Conservation (phyloP, 192 early-diverging fungal genomes). For the Piromyces finnis region DNA sequence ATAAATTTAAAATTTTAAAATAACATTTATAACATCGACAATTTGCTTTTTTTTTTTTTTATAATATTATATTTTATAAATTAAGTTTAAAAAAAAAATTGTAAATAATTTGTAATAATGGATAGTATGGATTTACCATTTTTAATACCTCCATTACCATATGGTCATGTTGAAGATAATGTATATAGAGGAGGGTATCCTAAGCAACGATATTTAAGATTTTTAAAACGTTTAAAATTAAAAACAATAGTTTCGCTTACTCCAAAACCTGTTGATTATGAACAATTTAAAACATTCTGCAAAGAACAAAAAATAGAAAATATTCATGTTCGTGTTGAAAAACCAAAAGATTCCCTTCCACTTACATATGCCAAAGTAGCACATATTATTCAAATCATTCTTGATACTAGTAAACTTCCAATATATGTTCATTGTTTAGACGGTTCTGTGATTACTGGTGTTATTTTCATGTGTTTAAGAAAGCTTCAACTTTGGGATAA, state of each 20-base stretch:
- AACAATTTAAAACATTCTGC: constrained; percentile 20
- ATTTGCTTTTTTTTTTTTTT: too few relatives aligned
- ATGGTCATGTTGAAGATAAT: constrained; percentile 63
- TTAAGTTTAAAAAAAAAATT: too few relatives aligned
- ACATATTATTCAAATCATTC: constrained; percentile 38
- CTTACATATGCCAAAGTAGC: constrained; percentile 55
- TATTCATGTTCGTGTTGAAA: constrained; percentile 53
- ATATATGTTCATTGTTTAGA: constrained; percentile 83
- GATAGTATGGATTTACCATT: constrained; percentile 11
- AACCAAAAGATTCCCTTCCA: constrained; percentile 75
- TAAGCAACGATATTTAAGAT: constrained; percentile 65
- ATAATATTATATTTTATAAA: too few relatives aligned
- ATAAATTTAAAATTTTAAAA: too few relatives aligned
- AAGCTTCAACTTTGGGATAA: constrained; percentile 78
- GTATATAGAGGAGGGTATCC: constrained; percentile 81
- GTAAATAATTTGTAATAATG: too few relatives aligned
- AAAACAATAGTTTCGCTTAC: constrained; percentile 74
- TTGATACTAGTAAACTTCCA: constrained; percentile 51
- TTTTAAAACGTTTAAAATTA: constrained; percentile 49
- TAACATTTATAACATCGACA: too few relatives aligned
- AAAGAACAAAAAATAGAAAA: constrained; percentile 34
- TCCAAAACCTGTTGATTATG: constrained; percentile 45
- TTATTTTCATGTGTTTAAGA: constrained; percentile 68
- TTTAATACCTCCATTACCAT: constrained; percentile 66
- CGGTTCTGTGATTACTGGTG: constrained; percentile 67